Evolutionary conservation across 441 rosid species (phyloP).

Genomic region (Populus trichocarpa): DNA sequence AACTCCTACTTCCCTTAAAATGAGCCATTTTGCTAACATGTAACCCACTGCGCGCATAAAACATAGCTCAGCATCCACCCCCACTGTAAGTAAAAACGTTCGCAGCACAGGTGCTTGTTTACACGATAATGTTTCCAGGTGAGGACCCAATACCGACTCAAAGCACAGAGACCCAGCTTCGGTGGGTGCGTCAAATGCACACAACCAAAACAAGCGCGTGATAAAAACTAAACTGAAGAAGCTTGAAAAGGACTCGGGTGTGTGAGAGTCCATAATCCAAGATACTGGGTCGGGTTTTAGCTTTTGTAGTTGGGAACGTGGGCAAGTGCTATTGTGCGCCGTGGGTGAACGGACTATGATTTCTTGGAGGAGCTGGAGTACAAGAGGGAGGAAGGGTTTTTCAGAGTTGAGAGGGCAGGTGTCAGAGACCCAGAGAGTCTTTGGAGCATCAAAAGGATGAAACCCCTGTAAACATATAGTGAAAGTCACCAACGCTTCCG

Average conservation of each 20-base stretch:
- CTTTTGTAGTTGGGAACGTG: slow-evolving; percentile 52
- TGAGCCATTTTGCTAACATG: slow-evolving; percentile 69
- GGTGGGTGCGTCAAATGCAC: slow-evolving; percentile 59
- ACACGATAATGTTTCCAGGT: slow-evolving; percentile 42
- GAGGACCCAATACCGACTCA: slow-evolving; percentile 49
- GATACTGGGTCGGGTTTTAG: slow-evolving; percentile 65
- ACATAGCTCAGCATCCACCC: slow-evolving; percentile 68
- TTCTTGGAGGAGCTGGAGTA: slow-evolving; percentile 77
- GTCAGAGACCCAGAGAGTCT: slow-evolving; percentile 70
- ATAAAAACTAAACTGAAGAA: slow-evolving; percentile 64
- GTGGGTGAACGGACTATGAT: slow-evolving; percentile 56
- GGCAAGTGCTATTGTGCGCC: slow-evolving; percentile 45
- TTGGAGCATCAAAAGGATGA: slow-evolving; percentile 16
- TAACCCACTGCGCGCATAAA: slow-evolving; percentile 75
- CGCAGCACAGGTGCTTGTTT: slow-evolving; percentile 47
- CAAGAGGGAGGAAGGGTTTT: slow-evolving; percentile 67
- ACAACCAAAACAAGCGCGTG: slow-evolving; percentile 73
- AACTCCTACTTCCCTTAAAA: slow-evolving; percentile 57
- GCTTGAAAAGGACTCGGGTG: slow-evolving; percentile 67
- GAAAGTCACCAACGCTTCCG: slow-evolving; percentile 42
- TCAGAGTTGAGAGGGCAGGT: slow-evolving; percentile 57
- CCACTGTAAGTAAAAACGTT: slow-evolving; percentile 50
- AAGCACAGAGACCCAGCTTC: slow-evolving; percentile 73
- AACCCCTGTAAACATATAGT: slow-evolving; percentile 44
- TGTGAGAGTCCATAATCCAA: slow-evolving; percentile 85